Base-by-base conservation (phyloP, 2,329 filamentous ascomycete genomes). In the Albophoma yamanashiensis region DNA sequence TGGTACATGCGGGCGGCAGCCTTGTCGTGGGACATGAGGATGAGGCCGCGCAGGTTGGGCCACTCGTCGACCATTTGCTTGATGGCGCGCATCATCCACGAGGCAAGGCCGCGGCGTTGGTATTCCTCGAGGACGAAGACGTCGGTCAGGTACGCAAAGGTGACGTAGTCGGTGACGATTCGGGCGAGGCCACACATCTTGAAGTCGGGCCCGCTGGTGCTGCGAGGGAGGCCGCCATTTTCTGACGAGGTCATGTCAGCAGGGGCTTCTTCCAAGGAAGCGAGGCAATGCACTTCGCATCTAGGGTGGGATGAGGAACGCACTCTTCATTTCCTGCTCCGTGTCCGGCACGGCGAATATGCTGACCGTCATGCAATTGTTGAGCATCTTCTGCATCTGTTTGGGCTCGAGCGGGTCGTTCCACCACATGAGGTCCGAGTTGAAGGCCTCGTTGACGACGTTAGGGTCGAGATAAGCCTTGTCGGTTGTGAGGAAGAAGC, bases 111-210 rank as follows among this genome's bases (percentile, higher is more conserved):
- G 12, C 78, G 75, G 5, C 82, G 79, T 67, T 87, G 85, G 66
- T 84, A 82, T 45, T 80, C 77, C 0, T 81, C 76, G 3, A 83
- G 69, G 27, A 90, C 76, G 69, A 87, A 90, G 25, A 89, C 83
- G 67, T 90, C 88, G 34, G 87, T 87, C 59, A 78, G 73, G 61
- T 89, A 91, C 40, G 82, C 85, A 65, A 89, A 84, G 0, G 87
- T 88, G 55, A 84, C 79, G 66, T 82, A 81, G 71, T 91, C 89
- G 11, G 88, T 91, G 58, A 91, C 75, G n/a, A 89, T 71, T 40
- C 88, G 74, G 55, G 74, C 72, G 59, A 78, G 71, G 60, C 76
- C 76, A 58, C 75, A 71, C 67, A 78, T 71, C 34, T 68, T 67
- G 50, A 73, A 67, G 15, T 67, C 64, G 27, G 70, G 67, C 39